A percentile compares a stretch with the other conserved stretches of the same genome.
phyloP scores from a whole-genome alignment of 352 stramenopile species.

The Lagenidium giganteum region DNA sequence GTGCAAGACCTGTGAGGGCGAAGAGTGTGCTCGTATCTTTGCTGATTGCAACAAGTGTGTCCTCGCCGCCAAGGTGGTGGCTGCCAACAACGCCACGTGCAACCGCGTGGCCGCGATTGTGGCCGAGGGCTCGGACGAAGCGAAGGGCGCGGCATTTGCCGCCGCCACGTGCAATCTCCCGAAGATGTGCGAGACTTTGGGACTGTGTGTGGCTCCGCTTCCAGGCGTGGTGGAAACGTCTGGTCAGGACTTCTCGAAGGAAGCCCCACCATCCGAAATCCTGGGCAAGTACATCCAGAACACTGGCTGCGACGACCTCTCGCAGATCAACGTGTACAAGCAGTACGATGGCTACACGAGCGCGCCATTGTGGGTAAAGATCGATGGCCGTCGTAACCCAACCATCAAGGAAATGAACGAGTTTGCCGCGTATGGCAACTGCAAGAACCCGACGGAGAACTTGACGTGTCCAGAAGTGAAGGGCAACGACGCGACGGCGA shows the following conservation, averaged over 20 bases:
- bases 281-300: slow-evolving; percentile 46
- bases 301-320: slow-evolving; percentile 63
- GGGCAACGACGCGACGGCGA: slow-evolving; percentile 32
- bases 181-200: slow-evolving; percentile 30
- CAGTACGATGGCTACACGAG: slow-evolving; percentile 48
- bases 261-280: slow-evolving; percentile 21
- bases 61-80: slow-evolving; percentile 15
- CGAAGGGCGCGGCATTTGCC: too few species aligned
- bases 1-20: slow-evolving; percentile 30
- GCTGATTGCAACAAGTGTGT: slow-evolving; percentile 28
- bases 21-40: slow-evolving; percentile 21
- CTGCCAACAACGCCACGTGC: slow-evolving; percentile 26
- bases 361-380: slow-evolving; percentile 41
- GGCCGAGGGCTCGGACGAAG: slow-evolving; percentile 9
- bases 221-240: slow-evolving; percentile 50
- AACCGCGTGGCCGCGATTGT: slow-evolving; percentile 19
- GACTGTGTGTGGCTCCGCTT: slow-evolving; percentile 55
- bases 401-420: slow-evolving; percentile 49
- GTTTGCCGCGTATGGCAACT: slow-evolving; percentile 55
- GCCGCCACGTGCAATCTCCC: slow-evolving; percentile 18
- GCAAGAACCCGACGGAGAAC: slow-evolving; percentile 35
- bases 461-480: slow-evolving; percentile 48
- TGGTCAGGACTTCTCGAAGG: slow-evolving; percentile 47
- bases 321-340: slow-evolving; percentile 56
- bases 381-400: slow-evolving; percentile 50